These are phyloP conservation scores for Cytospora chrysosperma DNA, from an alignment of 2,329 filamentous ascomycete genomes.

Conservation along the genomic window DNA sequence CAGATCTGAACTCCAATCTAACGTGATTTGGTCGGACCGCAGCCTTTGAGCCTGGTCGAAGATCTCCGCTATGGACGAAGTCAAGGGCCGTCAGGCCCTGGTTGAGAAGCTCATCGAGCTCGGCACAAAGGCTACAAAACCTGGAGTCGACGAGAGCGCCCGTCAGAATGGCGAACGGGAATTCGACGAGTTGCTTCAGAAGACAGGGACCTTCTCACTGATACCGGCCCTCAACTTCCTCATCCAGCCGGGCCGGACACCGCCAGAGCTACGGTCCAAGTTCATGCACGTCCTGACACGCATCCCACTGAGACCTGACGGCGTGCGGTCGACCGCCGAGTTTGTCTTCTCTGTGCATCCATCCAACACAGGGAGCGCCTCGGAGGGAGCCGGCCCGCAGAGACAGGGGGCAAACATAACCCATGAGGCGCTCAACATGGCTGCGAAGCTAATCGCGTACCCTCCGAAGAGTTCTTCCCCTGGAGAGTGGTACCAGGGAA, in stretches of 20 bases:
- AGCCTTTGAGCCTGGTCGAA: background rate
- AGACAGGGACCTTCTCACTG: constrained; percentile 35
- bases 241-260: constrained; percentile 59
- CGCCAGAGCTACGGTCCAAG: constrained; percentile 58
- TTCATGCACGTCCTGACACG: constrained; percentile 58
- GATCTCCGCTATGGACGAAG: constrained; percentile 13
- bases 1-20: background rate
- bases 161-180: constrained; percentile 38
- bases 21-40: background rate
- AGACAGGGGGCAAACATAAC: constrained; percentile 64
- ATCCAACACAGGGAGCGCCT: constrained; percentile 42
- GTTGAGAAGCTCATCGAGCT: constrained; percentile 38
- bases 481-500: constrained; percentile 58
- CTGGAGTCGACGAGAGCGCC: constrained; percentile 34
- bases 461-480: constrained; percentile 55
- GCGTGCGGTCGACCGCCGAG: constrained; percentile 67
- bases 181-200: constrained; percentile 49
- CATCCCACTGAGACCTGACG: constrained; percentile 60
- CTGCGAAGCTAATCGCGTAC: constrained; percentile 59
- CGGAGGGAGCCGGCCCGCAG: constrained; percentile 45
- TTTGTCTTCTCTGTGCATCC: constrained; percentile 71
- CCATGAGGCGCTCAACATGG: constrained; percentile 65
- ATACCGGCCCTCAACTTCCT: constrained; percentile 62
- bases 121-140: constrained; percentile 51
- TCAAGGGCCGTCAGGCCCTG: constrained; percentile 31